Percentiles rank a stretch among this genome's conserved stretches.
Conservation (phyloP, 208 protist genomes). For the Leishmania mexicana region DNA sequence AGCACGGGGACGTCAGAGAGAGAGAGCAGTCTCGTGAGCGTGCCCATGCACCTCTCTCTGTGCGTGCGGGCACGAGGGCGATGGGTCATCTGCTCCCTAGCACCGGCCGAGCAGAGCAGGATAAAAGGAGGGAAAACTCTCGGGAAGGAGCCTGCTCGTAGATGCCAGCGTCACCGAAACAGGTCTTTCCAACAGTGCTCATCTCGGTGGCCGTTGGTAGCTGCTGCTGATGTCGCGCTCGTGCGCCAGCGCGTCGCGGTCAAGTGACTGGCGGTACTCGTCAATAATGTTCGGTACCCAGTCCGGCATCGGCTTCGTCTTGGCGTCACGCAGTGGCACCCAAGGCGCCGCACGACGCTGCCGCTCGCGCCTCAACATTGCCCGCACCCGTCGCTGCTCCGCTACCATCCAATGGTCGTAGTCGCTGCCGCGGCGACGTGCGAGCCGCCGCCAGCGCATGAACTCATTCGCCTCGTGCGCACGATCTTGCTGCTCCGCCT, state of each 20-base stretch:
- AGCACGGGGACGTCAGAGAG: neutral
- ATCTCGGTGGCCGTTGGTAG: conserved; percentile 43
- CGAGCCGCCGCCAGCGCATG: conserved; percentile 68
- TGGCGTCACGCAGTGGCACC: conserved; percentile 19
- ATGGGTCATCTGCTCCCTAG: neutral
- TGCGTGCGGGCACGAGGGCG: neutral
- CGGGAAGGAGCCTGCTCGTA: neutral
- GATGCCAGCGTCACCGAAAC: neutral
- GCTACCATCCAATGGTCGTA: conserved; percentile 88
- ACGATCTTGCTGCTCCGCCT: conserved; percentile 66
- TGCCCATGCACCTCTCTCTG: neutral
- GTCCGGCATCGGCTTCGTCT: conserved; percentile 47
- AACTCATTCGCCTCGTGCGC: conserved; percentile 69
- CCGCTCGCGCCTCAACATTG: conserved; percentile 55
- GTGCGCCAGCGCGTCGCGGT: conserved; percentile 68
- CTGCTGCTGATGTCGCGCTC: conserved; percentile 60
- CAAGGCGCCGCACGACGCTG: conserved; percentile 48
- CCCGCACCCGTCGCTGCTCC: conserved; percentile 61
- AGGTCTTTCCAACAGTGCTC: neutral
- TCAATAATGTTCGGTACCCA: conserved; percentile 91
- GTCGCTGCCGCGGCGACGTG: conserved; percentile 46
- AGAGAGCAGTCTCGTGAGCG: neutral
- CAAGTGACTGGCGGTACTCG: conserved; percentile 83
- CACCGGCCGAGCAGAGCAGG: neutral
- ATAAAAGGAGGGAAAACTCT: neutral